phyloP scores from a whole-genome alignment of 2,329 filamentous ascomycete species.

The Botrytis aclada region DNA sequence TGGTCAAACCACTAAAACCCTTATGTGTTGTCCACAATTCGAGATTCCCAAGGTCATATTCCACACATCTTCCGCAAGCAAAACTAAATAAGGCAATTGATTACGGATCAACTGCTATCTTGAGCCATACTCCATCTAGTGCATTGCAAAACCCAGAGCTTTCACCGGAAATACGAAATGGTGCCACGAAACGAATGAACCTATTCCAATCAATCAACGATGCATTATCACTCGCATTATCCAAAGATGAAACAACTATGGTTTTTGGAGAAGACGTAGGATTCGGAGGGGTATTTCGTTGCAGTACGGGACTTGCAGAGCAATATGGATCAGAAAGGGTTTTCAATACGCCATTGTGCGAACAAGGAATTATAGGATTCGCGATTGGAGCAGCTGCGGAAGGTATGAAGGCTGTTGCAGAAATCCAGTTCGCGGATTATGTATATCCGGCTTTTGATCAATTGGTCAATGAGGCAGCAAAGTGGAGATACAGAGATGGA shows the following conservation, averaged over 20 bases:
- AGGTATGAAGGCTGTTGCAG: constrained; percentile 88
- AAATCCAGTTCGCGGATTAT: constrained; percentile 80
- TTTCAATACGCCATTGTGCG: constrained; percentile 92
- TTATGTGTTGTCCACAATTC: not conserved
- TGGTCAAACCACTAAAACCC: not conserved
- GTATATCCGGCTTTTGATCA: constrained; percentile 76
- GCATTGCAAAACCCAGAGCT: constrained; percentile 72
- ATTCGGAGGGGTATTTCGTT: constrained; percentile 94
- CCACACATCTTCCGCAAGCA: constrained; percentile 50
- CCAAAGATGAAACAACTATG: constrained; percentile 79
- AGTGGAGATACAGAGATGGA: constrained; percentile 66
- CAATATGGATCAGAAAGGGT: constrained; percentile 85
- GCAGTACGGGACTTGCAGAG: constrained; percentile 84
- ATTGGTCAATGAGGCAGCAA: constrained; percentile 73
- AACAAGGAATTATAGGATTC: constrained; percentile 93
- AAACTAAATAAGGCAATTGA: constrained; percentile 82
- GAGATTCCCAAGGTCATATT: constrained; percentile 28
- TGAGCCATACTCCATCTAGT: constrained; percentile 74
- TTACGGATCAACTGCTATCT: constrained; percentile 75
- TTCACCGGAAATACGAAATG: constrained; percentile 59
- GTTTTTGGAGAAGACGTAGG: constrained; percentile 97
- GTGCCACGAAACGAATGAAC: constrained; percentile 82
- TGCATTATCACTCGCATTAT: constrained; percentile 77
- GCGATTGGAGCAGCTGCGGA: constrained; percentile 86
- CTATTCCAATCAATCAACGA: constrained; percentile 93